Evolutionary conservation across 345 rosid genomes (phyloP).

Genomic region (Ailanthus altissimus): DNA sequence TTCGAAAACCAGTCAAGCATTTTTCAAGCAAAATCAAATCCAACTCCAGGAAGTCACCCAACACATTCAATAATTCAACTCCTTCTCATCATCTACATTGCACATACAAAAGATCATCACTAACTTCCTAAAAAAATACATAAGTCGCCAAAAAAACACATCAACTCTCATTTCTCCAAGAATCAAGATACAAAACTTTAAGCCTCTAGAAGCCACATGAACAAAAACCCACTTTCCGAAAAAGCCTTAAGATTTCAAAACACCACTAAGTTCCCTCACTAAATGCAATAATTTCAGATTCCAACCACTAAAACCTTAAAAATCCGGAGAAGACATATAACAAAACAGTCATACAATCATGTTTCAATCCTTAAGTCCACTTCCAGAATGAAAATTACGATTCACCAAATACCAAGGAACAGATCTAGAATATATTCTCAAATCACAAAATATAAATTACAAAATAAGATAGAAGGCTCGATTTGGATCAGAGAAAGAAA

Average conservation of each 20-base stretch:
- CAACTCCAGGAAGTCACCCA: neutral
- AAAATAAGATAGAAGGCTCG: neutral
- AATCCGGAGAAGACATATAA: neutral
- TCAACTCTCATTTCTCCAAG: neutral
- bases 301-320: neutral
- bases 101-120: neutral
- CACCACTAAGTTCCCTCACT: neutral
- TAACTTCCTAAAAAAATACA: neutral
- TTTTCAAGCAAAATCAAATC: neutral
- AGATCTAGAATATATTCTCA: constrained; percentile 1
- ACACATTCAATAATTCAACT: constrained; percentile 1
- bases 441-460: neutral
- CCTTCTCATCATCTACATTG: neutral
- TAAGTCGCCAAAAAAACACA: neutral
- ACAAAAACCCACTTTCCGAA: neutral
- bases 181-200: neutral
- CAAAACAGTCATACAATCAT: neutral
- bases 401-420: neutral
- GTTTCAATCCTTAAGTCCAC: neutral
- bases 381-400: neutral
- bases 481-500: constrained; percentile 17
- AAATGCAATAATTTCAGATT: neutral
- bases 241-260: neutral
- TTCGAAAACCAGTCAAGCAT: neutral
- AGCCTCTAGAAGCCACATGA: neutral